Conservation (phyloP, 225 moss, liverwort and hornwort species). For the Climacium dendroides region DNA sequence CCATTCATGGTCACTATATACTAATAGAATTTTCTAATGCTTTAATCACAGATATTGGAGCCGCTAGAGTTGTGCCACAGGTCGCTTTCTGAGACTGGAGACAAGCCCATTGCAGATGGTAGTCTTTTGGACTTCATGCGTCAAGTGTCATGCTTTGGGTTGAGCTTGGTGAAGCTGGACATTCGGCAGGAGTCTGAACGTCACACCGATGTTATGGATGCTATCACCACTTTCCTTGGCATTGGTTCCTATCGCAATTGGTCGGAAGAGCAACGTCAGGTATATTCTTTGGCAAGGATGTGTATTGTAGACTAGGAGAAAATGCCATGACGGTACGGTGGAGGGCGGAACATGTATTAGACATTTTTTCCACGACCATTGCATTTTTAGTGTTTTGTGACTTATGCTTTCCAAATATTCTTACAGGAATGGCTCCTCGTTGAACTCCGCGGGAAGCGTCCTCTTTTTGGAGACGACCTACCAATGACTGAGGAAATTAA, state of each 20-base stretch:
- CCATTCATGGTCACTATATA: background rate
- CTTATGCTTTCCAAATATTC: background rate
- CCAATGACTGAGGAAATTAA: constrained; percentile 75
- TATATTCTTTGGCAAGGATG: background rate
- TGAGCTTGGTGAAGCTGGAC: constrained; percentile 77
- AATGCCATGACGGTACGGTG: background rate
- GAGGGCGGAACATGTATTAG: background rate
- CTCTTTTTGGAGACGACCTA: constrained; percentile 78
- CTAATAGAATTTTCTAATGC: background rate
- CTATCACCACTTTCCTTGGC: constrained; percentile 76
- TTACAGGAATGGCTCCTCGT: constrained; percentile 66
- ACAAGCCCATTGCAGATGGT: constrained; percentile 87
- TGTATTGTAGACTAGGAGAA: background rate
- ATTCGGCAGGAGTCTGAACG: constrained; percentile 96
- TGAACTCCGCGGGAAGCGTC: constrained; percentile 82
- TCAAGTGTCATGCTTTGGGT: constrained; percentile 90
- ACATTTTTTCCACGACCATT: background rate
- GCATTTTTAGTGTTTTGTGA: background rate
- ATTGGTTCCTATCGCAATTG: constrained; percentile 86
- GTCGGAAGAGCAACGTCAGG: constrained; percentile 75
- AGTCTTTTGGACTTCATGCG: constrained; percentile 95
- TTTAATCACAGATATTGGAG: constrained; percentile 65
- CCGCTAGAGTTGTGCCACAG: constrained; percentile 81
- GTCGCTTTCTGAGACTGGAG: constrained; percentile 80
- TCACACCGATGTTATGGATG: constrained; percentile 84